Base-by-base conservation (phyloP, 139 green algal genomes). In the Coelastrella sp. region DNA sequence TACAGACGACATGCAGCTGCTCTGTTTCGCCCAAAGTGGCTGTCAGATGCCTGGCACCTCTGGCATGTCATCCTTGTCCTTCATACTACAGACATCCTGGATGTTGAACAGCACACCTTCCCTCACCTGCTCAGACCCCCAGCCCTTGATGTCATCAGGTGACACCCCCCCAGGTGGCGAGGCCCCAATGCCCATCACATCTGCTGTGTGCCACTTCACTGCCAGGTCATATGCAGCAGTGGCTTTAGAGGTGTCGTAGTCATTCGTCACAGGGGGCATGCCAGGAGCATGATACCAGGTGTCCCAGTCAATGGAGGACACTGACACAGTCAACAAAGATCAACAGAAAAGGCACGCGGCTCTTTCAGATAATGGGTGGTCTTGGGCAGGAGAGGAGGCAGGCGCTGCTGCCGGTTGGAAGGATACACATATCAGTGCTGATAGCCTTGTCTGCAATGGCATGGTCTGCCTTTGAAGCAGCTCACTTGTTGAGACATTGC, bases 231-330 rank as follows among this genome's bases (percentile, higher is more conserved):
- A 93, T 7, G 97, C 94, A 73, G 83, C 73, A 47, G 93, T 60
- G 0, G 91, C 95, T 65, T 98, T 66, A 10, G 90, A 91, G 17
- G 93, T 93, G 86, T 98, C 95, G 76, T 98, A 98, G 5, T 61
- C 71, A 86, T 98, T 97, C 7, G 91, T 92, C 13, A 94, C 93
- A 0, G 96, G 97, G 0, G 97, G 97, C 94, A 97, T 96, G 74
- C 96, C 96, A 73, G 96, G 92, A 0, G 85, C 20, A 82, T 97
- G 93, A 5, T 96, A 91, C 97, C 97, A 98, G 5, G 95, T 92
- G 22, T 98, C 93, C 97, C 96, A 98, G 85, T 98, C 96, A 8
- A 98, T 92, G 6, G 81, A 6, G 11, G 91, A 10, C 0, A 95
- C 83, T 80, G 91, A n/a, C n/a, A n/a, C 87, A 59, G 82, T 64